These are phyloP conservation scores for Capronia epimyces DNA, from an alignment of 2,329 filamentous ascomycete genomes.

Conservation along the genomic window DNA sequence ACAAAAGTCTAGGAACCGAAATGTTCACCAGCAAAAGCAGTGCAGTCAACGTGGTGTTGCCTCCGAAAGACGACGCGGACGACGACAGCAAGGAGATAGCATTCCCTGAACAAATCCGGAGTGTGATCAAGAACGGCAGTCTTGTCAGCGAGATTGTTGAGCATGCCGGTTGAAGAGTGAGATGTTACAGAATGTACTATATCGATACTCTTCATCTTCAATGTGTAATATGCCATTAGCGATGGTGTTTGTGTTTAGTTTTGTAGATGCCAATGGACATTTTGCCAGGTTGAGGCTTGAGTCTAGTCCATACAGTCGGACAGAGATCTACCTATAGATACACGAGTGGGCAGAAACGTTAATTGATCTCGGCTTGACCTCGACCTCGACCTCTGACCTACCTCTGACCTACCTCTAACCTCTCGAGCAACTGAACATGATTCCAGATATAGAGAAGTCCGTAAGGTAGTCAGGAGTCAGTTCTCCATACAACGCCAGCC, in stretches of 20 bases:
- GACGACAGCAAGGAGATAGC: constrained; percentile 84
- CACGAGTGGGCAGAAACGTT: no score
- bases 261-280: no score
- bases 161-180: constrained; percentile 68
- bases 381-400: no score
- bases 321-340: no score
- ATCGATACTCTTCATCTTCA: neutral
- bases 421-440: no score
- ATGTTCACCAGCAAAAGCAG: constrained; percentile 85
- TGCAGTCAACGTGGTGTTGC: constrained; percentile 80
- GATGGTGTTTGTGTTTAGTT: neutral
- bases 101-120: constrained; percentile 85
- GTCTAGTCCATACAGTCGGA: no score
- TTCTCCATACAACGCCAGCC: no score
- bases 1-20: constrained; percentile 70
- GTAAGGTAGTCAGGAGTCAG: no score
- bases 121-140: constrained; percentile 67
- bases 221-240: neutral
- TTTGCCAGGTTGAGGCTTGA: no score
- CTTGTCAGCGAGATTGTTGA: constrained; percentile 92
- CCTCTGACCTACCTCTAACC: no score
- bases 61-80: constrained; percentile 57
- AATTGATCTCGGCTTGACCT: no score
- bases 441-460: no score
- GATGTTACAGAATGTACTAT: neutral